A percentile compares a stretch with the other conserved stretches of the same genome.
These are phyloP conservation scores for Phaeomoniella chlamydospora DNA, from an alignment of 2,329 filamentous ascomycete species.

Conservation along the genomic window DNA sequence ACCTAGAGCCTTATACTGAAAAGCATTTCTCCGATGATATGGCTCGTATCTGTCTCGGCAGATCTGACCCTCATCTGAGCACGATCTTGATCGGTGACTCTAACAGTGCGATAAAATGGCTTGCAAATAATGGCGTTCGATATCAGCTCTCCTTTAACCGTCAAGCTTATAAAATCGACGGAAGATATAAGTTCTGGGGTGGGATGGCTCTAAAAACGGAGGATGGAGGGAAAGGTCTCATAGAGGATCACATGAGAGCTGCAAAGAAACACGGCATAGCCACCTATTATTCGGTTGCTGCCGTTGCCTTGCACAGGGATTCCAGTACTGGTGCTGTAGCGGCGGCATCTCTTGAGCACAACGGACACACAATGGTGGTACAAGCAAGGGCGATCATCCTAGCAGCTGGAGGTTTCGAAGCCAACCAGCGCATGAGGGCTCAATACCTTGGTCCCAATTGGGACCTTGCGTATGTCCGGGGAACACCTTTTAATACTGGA, in stretches of 20 bases:
- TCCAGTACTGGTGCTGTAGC: constrained; percentile 11
- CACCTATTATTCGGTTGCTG: constrained; percentile 32
- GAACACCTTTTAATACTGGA: constrained; percentile 51
- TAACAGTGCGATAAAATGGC: constrained; percentile 38
- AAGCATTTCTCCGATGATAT: constrained; percentile 43
- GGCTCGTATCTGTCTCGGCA: constrained; percentile 38
- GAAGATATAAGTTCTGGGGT: constrained; percentile 51
- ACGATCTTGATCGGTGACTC: constrained; percentile 37
- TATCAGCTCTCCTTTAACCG: constrained; percentile 51
- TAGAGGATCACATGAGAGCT: constrained; percentile 31
- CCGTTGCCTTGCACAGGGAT: constrained; percentile 24
- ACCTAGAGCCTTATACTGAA: constrained; percentile 42
- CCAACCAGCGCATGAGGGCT: constrained; percentile 40
- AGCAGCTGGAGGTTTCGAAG: constrained; percentile 50
- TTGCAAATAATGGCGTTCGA: constrained; percentile 36
- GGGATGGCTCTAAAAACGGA: constrained; percentile 45
- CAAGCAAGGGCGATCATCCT: constrained; percentile 31
- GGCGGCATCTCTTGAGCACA: constrained; percentile 4
- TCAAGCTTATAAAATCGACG: constrained; percentile 50
- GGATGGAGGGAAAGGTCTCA: constrained; percentile 45
- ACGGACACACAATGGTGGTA: constrained; percentile 15
- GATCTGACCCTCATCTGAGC: constrained; percentile 35
- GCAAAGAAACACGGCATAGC: constrained; percentile 28
- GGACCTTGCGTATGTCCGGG: constrained; percentile 48
- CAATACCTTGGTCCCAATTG: constrained; percentile 44